Base-by-base conservation (phyloP, 2,329 filamentous ascomycete genomes). In the Neofusicoccum kwambonambiense region DNA sequence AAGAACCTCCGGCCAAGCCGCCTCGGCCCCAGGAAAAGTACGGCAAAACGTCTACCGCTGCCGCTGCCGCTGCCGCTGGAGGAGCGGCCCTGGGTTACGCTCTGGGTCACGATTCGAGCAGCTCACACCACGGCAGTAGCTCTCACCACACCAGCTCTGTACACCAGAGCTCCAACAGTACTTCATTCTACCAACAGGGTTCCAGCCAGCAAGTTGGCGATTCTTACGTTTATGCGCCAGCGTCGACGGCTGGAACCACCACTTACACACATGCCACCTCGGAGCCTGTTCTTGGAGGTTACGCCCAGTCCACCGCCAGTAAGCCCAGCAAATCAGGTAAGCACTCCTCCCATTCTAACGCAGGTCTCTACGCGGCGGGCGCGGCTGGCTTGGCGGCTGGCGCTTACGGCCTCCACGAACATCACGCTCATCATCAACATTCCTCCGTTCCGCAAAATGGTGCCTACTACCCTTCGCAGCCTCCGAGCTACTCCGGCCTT, bases 311-410 rank as follows among this genome's bases (percentile, higher is more conserved):
- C 45, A 74, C 75, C 68, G 72, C 76, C 42, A 71, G 75, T 65
- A 71, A 75, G 37, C 75, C 76, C 41, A 69, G 70, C 12, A 80
- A 76, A 65, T 71, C 77, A 67, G 77, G 77, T 72, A 83, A 81
- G 72, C 75, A 79, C 42, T 72, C 79, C 19, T 78, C 79, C 60
- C 76, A 81, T 66, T 74, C 78, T 68, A 77, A 79, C 67, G 70
- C 77, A 64, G 79, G 79, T 51, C 68, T 83, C 27, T 81, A 81
- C 69, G 78, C 79, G 67, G 78, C 79, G 68, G 80, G 79, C 51
- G 79, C 78, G 56, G 79, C 80, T 37, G 81, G 78, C n/a, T 71
- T 80, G 34, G 81, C 79, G 49, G 80, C 80, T 17, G 75, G 76
- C 19, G 76, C 76, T 4, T 82, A 84, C 69, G 78, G 76, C 62